A percentile compares a stretch with the other conserved stretches of the same genome.
Evolutionary conservation across 352 stramenopile genomes (phyloP).

Genomic region (Aphanomyces cochlioides): DNA sequence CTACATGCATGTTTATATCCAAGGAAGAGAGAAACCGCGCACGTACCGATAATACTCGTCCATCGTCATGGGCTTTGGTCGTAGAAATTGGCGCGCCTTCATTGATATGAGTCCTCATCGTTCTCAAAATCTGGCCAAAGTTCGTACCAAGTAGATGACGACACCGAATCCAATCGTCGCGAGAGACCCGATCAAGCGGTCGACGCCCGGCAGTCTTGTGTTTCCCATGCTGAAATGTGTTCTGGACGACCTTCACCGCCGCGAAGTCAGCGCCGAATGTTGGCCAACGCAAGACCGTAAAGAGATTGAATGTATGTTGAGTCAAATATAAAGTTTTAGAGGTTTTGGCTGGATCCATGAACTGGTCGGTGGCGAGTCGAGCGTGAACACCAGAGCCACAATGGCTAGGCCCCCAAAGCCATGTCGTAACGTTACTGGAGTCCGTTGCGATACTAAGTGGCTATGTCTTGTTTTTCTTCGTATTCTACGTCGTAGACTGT

Average conservation of each 20-base stretch:
- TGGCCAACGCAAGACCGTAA: too few species aligned
- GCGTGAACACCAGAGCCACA: too few species aligned
- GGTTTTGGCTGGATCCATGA: background rate
- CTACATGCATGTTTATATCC: slow-evolving; percentile 35
- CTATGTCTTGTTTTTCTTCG: too few species aligned
- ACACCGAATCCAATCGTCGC: slow-evolving; percentile 74
- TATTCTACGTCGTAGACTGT: too few species aligned
- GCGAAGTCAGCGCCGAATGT: too few species aligned
- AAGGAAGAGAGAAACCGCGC: background rate
- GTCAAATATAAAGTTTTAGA: background rate
- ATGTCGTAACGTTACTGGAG: too few species aligned
- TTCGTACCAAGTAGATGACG: slow-evolving; percentile 59
- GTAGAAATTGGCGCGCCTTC: slow-evolving; percentile 61
- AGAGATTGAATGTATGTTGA: background rate
- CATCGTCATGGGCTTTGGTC: slow-evolving; percentile 47
- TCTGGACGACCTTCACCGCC: background rate
- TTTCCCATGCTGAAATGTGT: slow-evolving; percentile 7
- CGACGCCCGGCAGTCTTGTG: slow-evolving; percentile 53
- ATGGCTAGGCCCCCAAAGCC: too few species aligned
- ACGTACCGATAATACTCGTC: slow-evolving; percentile 76
- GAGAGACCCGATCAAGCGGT: slow-evolving; percentile 69
- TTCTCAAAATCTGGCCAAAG: background rate
- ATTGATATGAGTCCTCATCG: background rate
- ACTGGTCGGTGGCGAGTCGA: background rate
- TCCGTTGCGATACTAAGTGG: too few species aligned